Base-by-base conservation (phyloP, 2,329 filamentous ascomycete genomes). In the Geosmithia putterillii region DNA sequence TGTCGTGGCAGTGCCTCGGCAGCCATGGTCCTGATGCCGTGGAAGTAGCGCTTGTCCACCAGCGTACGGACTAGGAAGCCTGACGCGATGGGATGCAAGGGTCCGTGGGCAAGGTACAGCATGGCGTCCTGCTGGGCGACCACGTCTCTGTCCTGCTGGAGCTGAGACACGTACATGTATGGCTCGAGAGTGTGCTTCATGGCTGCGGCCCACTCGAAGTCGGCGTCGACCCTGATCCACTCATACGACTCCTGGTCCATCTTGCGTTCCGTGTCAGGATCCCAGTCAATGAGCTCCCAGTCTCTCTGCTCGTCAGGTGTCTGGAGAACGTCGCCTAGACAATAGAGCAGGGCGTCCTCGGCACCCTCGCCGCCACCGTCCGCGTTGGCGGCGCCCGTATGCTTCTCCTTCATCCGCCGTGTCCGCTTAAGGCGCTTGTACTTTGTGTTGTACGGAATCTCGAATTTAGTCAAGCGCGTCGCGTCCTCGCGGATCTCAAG, bases 221-320 rank as follows among this genome's bases (percentile, higher is more conserved):
- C 94, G 15, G 90, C 89, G 60, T 98, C 92, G 65, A 96, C 85
- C 18, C 92, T 83, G 52, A 98, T 94, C 92, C 94, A 98, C 59
- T 98, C 92, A 55, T 95, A 98, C 0, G 87, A 94, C 58, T 98
- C 92, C 50, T 88, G 80, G 45, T 92, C 87, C 89, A 98, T 96
- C 54, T 80, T 81, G 32, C 83, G 75, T 61, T 96, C 89, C 15
- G 90, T 86, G 44, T 94, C 86, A 46, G 83, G 76, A 40, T 85
- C 82, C 89, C 90, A 98, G 50, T 96, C 90, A 6, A 79, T 76
- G 6, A 98, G 70, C 42, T 76, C 79, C 90, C 92, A 98, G 37
- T 86, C 79, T 42, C 76, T 69, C 39, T 86, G 76, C 44, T 98
- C 92, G 48, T 94, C 83, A 8, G 83, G 78, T 4, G 75, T 79